Evolutionary conservation across 2,329 filamentous ascomycete genomes (phyloP).

Genomic region (Anthostomella pinea): DNA sequence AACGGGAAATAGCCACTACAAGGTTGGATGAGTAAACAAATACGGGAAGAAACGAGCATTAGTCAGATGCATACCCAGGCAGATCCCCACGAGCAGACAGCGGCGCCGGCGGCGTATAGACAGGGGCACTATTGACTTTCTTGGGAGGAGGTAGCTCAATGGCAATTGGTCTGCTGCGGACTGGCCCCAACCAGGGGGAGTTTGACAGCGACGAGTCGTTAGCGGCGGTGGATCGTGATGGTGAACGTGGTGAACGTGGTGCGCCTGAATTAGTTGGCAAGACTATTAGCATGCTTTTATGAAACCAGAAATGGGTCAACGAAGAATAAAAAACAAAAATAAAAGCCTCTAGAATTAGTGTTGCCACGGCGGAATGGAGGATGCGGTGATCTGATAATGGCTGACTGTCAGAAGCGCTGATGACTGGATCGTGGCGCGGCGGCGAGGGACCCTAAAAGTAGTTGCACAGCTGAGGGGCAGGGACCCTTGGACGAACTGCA

Average conservation of each 20-base stretch:
- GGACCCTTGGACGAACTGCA: slow-evolving; percentile 20
- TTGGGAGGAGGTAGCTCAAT: slow-evolving; percentile 47
- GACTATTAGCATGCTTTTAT: slow-evolving; percentile 22
- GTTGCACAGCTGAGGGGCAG: slow-evolving; percentile 15
- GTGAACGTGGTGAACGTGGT: too few species aligned
- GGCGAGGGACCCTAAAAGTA: slow-evolving; percentile 3
- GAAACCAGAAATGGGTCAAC: slow-evolving; percentile 23
- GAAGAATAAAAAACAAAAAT: slow-evolving; percentile 1
- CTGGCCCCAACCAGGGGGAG: slow-evolving; percentile 22
- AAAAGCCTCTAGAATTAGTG: slow-evolving; percentile 3
- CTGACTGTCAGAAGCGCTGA: too few species aligned
- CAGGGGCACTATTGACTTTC: slow-evolving; percentile 38
- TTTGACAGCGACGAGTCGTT: slow-evolving; percentile 23
- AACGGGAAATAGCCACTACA: slow-evolving; percentile 58
- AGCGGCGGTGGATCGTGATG: slow-evolving; percentile 12
- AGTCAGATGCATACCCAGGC: slow-evolving; percentile 48
- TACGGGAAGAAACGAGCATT: neutral
- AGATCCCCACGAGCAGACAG: slow-evolving; percentile 58
- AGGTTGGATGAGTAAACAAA: slow-evolving; percentile 14
- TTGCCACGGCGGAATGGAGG: slow-evolving; percentile 4
- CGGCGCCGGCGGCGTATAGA: slow-evolving; percentile 45
- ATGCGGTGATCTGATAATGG: too few species aligned
- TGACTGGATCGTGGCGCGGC: slow-evolving; percentile 4
- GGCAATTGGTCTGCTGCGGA: slow-evolving; percentile 47
- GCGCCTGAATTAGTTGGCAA: slow-evolving; percentile 23